These are phyloP conservation scores for Phytopythium sindhum DNA, from an alignment of 352 stramenopile species.

Conservation along the genomic window DNA sequence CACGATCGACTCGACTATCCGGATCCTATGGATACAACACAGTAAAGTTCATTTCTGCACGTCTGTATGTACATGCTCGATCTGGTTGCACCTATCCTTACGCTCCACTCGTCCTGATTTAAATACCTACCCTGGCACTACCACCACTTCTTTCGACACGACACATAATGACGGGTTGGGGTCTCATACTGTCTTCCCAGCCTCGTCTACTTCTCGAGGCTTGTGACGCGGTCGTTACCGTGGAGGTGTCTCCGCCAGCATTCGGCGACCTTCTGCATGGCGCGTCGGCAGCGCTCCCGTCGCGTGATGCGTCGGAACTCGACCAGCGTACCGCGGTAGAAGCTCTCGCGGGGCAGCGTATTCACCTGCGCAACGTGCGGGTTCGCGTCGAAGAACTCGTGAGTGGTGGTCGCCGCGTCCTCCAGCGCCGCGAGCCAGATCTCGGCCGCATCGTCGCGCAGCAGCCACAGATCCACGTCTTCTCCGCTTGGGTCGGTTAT, in stretches of 20 bases:
- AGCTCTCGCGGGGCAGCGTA: constrained; percentile 37
- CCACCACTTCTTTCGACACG: no score
- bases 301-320: constrained; percentile 32
- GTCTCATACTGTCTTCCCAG: neutral
- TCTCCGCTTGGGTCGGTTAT: constrained; percentile 51
- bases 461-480: constrained; percentile 37
- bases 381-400: constrained; percentile 33
- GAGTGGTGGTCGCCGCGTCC: constrained; percentile 33
- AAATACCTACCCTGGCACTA: neutral
- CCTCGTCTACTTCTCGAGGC: neutral
- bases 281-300: constrained; percentile 29
- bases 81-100: no score
- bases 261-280: constrained; percentile 20
- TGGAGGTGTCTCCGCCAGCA: constrained; percentile 14
- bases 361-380: constrained; percentile 23
- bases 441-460: constrained; percentile 21
- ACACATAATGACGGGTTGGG: no score
- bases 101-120: neutral
- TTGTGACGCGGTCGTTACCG: neutral
- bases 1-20: neutral
- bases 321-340: constrained; percentile 49
- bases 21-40: no score
- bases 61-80: no score
- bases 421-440: constrained; percentile 32
- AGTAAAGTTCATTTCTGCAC: no score